Evolutionary conservation across 2,329 filamentous ascomycete species (phyloP), one percentile per base, ranked within the genome.

Genomic region (Xylaria sp.): DNA sequence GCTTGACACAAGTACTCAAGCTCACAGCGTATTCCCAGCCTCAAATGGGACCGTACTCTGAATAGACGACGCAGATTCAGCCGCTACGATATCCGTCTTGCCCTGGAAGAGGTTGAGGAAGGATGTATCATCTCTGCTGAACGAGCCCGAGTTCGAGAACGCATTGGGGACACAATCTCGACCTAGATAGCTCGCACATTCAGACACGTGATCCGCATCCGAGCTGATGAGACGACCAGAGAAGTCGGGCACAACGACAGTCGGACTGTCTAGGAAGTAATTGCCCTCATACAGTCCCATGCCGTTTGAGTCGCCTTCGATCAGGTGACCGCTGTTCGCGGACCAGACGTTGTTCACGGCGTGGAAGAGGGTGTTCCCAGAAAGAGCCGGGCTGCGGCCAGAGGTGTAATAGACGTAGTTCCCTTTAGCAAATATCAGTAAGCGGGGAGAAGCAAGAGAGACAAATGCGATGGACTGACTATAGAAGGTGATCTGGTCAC

Each of bases 221-320:
- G 51, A 53, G 16, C 16, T 42, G 6, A 53, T 23, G 16, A 53
- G 34, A 16, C 35, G 30, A 10, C 50, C 50, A 4, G 34, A 52
- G 50, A 52, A 52, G 48, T 18, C 48, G 19, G 48, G 16, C 4
- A 35, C 23, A 35, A 51, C 19, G 13, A 52, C 49, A 34, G 10
- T 8, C 2, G 30, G 49, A 52, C 11, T 16, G 53, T 65, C 63
- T 53, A 80, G 75, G 74, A 81, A 83, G 18, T 78, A 74, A 62
- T 80, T 82, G 19, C 79, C 80, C 69, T 83, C 80, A 0, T 76
- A 76, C 34, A 83, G 72, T 54, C 80, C 74, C 55, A 71, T 71
- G 35, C 67, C 72, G 46, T 72, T 72, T n/a, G 65, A 58, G 48
- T 71, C 70, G 58, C 76, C 60, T 65, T 80, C 79, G 60, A 81